phyloP scores from a whole-genome alignment of 345 rosid species.

The Sisymbrium altissimum region DNA sequence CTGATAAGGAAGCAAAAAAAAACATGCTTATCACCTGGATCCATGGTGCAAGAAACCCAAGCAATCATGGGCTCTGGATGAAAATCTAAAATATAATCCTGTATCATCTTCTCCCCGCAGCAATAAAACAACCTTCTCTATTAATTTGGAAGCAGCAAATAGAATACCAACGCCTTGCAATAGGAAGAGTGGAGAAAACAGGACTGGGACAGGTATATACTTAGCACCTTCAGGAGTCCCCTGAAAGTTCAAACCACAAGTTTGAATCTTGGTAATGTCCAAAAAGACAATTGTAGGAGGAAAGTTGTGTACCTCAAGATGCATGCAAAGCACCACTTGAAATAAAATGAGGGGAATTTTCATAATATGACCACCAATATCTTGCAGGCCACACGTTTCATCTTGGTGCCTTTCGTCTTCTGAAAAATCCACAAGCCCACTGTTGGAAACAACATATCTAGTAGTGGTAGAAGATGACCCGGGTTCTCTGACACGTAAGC shows the following conservation, averaged over 20 bases:
- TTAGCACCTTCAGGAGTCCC: conserved; percentile 84
- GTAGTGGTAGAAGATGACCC: conserved; percentile 54
- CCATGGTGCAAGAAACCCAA: conserved; percentile 92
- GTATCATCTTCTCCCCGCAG: conserved; percentile 62
- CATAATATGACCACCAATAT: conserved; percentile 93
- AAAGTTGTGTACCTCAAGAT: conserved; percentile 58
- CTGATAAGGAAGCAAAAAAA: conserved; percentile 38
- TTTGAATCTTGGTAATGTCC: conserved; percentile 22
- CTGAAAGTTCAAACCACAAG: conserved; percentile 46
- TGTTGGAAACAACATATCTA: conserved; percentile 81
- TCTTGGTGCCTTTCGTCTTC: conserved; percentile 61
- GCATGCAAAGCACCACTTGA: conserved; percentile 92
- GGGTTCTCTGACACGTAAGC: conserved; percentile 44
- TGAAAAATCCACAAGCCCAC: conserved; percentile 62
- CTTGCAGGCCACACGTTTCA: conserved; percentile 70
- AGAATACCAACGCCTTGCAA: conserved; percentile 84
- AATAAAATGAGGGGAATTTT: conserved; percentile 80
- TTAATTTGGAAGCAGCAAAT: conserved; percentile 67
- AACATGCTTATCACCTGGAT: conserved; percentile 82
- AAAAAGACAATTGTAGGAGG: background rate
- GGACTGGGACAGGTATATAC: conserved; percentile 67
- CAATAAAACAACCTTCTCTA: conserved; percentile 69
- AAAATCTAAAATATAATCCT: conserved; percentile 70
- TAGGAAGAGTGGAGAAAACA: conserved; percentile 86
- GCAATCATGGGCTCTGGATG: conserved; percentile 73